Evolutionary conservation across 2,329 filamentous ascomycete species (phyloP), one percentile per base, ranked within the genome.

Genomic region (Apiospora aurea): DNA sequence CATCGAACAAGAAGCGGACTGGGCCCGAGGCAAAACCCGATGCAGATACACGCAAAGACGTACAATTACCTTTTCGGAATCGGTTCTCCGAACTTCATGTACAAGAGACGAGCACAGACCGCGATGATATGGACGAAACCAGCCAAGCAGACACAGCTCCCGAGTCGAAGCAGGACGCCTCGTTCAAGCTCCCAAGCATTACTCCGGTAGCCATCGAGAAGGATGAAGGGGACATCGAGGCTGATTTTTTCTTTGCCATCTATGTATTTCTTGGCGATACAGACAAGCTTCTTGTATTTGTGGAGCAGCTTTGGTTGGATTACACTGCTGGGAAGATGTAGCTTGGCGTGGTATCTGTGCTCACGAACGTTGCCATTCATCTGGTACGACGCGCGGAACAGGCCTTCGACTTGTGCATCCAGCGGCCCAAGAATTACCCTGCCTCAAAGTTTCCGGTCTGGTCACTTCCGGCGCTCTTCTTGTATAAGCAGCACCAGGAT

Each of bases 361-460:
- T 67, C 41, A 72, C 71, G 1, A 72, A 72, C 71, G 61, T 44
- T 49, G 46, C 53, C 10, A 70, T 72, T 21, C 68, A 70, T 26
- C 53, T 72, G n/a, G 57, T 68, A 13, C 57, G 71, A 38, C 66
- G 71, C 4, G 68, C 57, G 4, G 71, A 72, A 16, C 68, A 68
- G n/a, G 46, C 69, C n/a, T n/a, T 70, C 4, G 68, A 70, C 26
- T 38, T 70, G 16, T n/a, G 46, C 8, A 14, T 67, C 13, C 21
- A 70, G 34, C 68, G 71, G 38, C 71, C 68, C 4, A 57, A 57
- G n/a, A 70, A 66, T 34, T 72, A 51, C 16, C 70, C 70, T 18
- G 34, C 67, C 7, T 64, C 70, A 26, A 10, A 41, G 5, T 71
- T 69, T 24, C 49, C 66, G 8, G 51, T 49, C 3, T 69, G 70